Base-by-base conservation (phyloP, 805 yeast genomes). In the Candida xyloterini region DNA sequence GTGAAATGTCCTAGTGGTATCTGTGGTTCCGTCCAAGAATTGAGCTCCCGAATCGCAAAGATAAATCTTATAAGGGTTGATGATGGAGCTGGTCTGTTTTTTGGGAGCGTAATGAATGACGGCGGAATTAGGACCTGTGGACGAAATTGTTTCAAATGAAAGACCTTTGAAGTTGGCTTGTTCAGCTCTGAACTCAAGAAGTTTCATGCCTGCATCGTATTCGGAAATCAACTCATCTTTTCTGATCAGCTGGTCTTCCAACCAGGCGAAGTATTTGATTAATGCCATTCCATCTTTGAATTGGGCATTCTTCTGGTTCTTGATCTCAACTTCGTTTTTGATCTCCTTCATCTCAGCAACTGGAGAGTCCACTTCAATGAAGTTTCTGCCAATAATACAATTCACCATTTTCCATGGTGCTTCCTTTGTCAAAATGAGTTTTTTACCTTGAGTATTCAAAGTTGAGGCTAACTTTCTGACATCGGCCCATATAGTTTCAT, bases 121-220 rank as follows among this genome's bases (percentile, higher is more conserved):
- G 1, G 93, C 85, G 7, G 87, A 85, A 57, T 84, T 84, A 10
- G 87, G 68, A 1, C 91, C 93, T 1, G 86, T 70, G 5, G 89
- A 76, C 36, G 87, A 78, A 33, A 84, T 84, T 0, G 93, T 84
- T 34, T 76, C 79, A 59, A 84, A 84, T 3, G 88, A 79, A 31
- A 78, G 71, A 0, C 90, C 93, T 15, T 66, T 71, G 53, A 74
- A 78, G 46, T 73, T 64, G 15, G 73, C 73, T 47, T 73, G 72
- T 22, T 71, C 62, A 22, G 70, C 57, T 52, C 91, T 70, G 35
- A 82, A 76, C 25, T 71, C 60, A 36, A 70, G 68, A 20, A 82
- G 69, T 51, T 81, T 78, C 50, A 70, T 68, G 3, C 81, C 81
- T 0, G 87, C 91, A 27, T 73, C 76, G 54, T 71, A 77, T 59